A percentile compares a stretch with the other conserved stretches of the same genome.
phyloP scores from a whole-genome alignment of 495 filamentous ascomycete genomes.

The Chaetomium cochliodes region DNA sequence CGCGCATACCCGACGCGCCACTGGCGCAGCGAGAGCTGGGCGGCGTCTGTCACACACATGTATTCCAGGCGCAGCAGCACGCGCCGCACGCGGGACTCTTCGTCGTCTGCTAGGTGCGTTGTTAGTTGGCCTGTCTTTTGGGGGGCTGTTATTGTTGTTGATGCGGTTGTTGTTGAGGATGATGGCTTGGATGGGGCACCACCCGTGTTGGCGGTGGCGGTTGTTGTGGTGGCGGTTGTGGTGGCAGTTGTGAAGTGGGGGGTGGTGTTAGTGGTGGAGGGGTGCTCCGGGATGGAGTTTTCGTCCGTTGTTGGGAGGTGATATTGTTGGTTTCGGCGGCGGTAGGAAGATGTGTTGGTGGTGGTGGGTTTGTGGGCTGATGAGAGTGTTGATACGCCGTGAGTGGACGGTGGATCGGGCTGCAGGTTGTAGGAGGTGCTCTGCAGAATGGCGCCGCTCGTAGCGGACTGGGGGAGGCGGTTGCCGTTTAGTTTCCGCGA shows the following conservation, averaged over 20 bases:
- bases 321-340: neutral
- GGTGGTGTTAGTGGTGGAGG: neutral
- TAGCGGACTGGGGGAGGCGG: slow-evolving; percentile 31
- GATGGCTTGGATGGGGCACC: neutral
- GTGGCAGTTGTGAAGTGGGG: neutral
- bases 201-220: neutral
- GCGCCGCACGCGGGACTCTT: slow-evolving; percentile 44
- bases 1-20: slow-evolving; percentile 51
- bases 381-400: neutral
- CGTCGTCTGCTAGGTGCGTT: slow-evolving; percentile 27
- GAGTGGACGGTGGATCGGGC: neutral
- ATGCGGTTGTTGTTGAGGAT: neutral
- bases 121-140: neutral
- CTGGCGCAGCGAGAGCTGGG: slow-evolving; percentile 45
- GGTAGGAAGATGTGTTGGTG: neutral
- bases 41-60: slow-evolving; percentile 50
- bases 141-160: neutral
- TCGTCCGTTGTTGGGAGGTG: neutral
- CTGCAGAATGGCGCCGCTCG: slow-evolving; percentile 32
- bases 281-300: neutral
- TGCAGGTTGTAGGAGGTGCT: slow-evolving; percentile 1
- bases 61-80: slow-evolving; percentile 50
- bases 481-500: slow-evolving; percentile 14
- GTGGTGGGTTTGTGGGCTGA: neutral
- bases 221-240: neutral